phyloP scores from a whole-genome alignment of 495 filamentous ascomycete species.

The Aspergillus homomorphus region DNA sequence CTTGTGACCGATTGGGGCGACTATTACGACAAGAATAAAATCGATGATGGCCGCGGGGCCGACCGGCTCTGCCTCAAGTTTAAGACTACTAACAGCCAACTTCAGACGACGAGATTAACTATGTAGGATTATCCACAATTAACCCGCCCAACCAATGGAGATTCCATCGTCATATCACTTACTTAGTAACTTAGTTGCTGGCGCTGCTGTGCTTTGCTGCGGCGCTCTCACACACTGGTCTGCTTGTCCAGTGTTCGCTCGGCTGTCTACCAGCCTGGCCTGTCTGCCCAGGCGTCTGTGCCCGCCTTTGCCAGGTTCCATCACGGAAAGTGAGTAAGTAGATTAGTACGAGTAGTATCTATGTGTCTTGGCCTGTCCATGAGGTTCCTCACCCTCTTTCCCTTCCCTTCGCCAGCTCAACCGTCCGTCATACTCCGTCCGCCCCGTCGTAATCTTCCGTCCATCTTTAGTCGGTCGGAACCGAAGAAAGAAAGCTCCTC shows the following conservation, averaged over 20 bases:
- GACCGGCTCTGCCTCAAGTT: background rate
- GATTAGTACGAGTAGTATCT: too few species aligned
- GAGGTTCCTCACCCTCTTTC: slow-evolving; percentile 4
- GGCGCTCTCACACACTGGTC: too few species aligned
- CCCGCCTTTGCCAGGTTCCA: too few species aligned
- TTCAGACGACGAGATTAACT: background rate
- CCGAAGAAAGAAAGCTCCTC: background rate
- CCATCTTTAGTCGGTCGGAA: background rate
- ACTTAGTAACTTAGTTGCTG: too few species aligned
- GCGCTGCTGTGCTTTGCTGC: too few species aligned
- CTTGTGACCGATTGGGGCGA: background rate
- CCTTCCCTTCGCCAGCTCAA: slow-evolving; percentile 1
- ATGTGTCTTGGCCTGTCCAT: slow-evolving; percentile 1
- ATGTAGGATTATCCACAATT: too few species aligned
- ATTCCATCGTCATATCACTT: too few species aligned
- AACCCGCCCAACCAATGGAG: too few species aligned
- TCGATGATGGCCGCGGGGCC: slow-evolving; percentile 3
- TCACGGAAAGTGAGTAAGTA: too few species aligned
- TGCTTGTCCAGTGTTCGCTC: too few species aligned
- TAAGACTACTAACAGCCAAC: background rate
- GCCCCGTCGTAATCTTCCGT: slow-evolving; percentile 12
- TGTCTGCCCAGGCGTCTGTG: too few species aligned
- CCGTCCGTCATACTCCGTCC: slow-evolving; percentile 16
- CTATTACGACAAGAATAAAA: background rate
- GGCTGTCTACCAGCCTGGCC: too few species aligned